Evolutionary conservation across 345 rosid species (phyloP).

Genomic region (Murraya koenigii): DNA sequence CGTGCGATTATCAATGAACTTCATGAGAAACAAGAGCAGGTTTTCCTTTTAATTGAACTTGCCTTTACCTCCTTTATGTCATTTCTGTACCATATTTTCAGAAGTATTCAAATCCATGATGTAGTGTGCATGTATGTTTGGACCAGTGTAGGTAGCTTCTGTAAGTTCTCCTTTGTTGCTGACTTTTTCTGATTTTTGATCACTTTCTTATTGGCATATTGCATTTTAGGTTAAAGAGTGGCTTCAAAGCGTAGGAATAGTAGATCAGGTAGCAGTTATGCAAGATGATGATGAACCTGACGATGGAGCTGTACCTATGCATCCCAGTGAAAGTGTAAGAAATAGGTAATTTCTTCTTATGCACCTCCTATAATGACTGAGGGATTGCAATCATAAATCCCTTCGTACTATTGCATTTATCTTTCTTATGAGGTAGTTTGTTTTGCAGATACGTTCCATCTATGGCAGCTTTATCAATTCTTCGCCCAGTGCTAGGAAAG

Average conservation of each 20-base stretch:
- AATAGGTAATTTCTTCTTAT: slow-evolving; percentile 44
- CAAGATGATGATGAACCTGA: slow-evolving; percentile 93
- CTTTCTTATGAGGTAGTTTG: slow-evolving; percentile 7
- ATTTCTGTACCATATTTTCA: not conserved
- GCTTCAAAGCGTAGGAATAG: slow-evolving; percentile 82
- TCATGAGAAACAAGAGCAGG: slow-evolving; percentile 91
- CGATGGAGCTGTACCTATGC: slow-evolving; percentile 74
- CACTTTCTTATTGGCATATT: not conserved
- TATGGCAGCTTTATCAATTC: slow-evolving; percentile 65
- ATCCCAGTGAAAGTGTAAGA: slow-evolving; percentile 62
- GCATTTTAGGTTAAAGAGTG: slow-evolving; percentile 76
- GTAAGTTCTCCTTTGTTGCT: not conserved
- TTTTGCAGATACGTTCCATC: slow-evolving; percentile 73
- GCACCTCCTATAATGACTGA: not conserved
- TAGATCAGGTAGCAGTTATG: slow-evolving; percentile 61
- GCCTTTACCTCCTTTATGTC: not conserved
- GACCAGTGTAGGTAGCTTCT: not conserved
- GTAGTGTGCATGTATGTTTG: not conserved
- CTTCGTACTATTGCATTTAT: not conserved
- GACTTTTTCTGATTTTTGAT: not conserved
- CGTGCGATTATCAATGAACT: slow-evolving; percentile 75
- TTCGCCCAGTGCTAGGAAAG: slow-evolving; percentile 68
- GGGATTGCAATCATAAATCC: not conserved
- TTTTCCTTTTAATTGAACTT: slow-evolving; percentile 12
- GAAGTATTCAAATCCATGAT: not conserved